A percentile compares a stretch with the other conserved stretches of the same genome.
Conservation (phyloP, 495 filamentous ascomycete genomes). For the Pyrenula aspistea region DNA sequence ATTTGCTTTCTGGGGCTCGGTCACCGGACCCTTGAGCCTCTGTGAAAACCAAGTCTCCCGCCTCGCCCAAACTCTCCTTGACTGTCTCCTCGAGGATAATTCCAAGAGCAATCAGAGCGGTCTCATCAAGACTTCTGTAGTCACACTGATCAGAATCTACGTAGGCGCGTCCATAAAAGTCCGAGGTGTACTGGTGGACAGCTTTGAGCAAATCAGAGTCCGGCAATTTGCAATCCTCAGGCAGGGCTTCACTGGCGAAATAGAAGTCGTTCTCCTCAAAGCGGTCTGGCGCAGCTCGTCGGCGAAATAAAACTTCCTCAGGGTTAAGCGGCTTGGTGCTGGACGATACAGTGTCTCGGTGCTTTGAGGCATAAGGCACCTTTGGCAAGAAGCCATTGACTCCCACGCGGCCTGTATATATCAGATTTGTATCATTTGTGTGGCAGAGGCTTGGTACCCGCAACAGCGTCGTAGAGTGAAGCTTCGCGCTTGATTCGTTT, state of each 20-base stretch:
- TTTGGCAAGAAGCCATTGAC: constrained; percentile 27
- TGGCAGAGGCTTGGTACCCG: constrained; percentile 36
- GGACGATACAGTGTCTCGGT: constrained; percentile 39
- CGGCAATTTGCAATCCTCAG: constrained; percentile 45
- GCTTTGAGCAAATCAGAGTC: constrained; percentile 63
- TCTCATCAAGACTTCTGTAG: constrained; percentile 70
- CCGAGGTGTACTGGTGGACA: constrained; percentile 60
- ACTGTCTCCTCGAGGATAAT: constrained; percentile 71
- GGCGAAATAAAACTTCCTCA: constrained; percentile 65
- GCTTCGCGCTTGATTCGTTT: constrained; percentile 17
- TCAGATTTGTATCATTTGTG: constrained; percentile 3
- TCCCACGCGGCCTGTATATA: constrained; percentile 36
- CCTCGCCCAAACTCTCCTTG: constrained; percentile 49
- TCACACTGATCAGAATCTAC: constrained; percentile 19
- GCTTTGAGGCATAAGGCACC: constrained; percentile 22
- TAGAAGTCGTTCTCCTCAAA: constrained; percentile 66
- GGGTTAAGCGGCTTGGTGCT: constrained; percentile 44
- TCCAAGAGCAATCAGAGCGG: constrained; percentile 68
- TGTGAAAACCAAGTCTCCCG: constrained; percentile 63
- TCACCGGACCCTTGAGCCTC: constrained; percentile 37
- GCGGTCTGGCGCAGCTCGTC: constrained; percentile 43
- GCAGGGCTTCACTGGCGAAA: constrained; percentile 42
- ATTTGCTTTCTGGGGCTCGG: neutral
- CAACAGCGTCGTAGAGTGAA: constrained; percentile 71
- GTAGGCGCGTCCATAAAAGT: constrained; percentile 47